Conservation (phyloP, 306 rosid genomes). For the Pueraria montana region DNA sequence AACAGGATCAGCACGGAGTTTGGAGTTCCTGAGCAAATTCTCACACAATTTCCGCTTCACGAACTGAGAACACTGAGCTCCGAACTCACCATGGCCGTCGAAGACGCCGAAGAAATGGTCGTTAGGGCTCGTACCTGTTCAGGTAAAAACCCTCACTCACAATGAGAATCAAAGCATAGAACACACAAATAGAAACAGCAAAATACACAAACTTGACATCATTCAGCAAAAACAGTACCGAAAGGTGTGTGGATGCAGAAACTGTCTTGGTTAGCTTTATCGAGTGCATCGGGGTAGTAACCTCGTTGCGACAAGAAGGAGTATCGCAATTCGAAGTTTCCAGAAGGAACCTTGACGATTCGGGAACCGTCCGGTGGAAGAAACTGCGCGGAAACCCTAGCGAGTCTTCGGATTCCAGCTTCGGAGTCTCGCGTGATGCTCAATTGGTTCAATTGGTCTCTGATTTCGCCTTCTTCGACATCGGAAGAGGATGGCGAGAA, state of each 20-base stretch:
- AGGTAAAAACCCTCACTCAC: background rate
- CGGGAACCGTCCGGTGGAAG: slow-evolving; percentile 92
- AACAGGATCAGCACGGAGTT: slow-evolving; percentile 71
- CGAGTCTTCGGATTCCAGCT: slow-evolving; percentile 77
- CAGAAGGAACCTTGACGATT: slow-evolving; percentile 68
- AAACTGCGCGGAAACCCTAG: slow-evolving; percentile 95
- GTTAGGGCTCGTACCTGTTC: slow-evolving; percentile 55
- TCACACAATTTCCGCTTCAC: slow-evolving; percentile 87
- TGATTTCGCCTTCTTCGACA: slow-evolving; percentile 55
- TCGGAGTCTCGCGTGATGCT: slow-evolving; percentile 73
- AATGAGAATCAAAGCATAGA: background rate
- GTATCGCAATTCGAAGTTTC: slow-evolving; percentile 70
- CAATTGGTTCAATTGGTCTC: slow-evolving; percentile 65
- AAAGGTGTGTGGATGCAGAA: slow-evolving; percentile 94
- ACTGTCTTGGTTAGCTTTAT: slow-evolving; percentile 97
- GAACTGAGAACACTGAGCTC: slow-evolving; percentile 91
- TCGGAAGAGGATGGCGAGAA: slow-evolving; percentile 62
- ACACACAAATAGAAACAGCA: background rate
- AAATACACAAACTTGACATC: background rate
- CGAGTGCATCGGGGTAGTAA: slow-evolving; percentile 96
- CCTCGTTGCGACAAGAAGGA: slow-evolving; percentile 92
- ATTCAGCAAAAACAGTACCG: slow-evolving; percentile 47
- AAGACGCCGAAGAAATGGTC: slow-evolving; percentile 95
- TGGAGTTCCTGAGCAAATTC: slow-evolving; percentile 76
- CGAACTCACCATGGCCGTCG: slow-evolving; percentile 96